Evolutionary conservation across 2,329 filamentous ascomycete species (phyloP).

Genomic region (Thielaviopsis musarum): DNA sequence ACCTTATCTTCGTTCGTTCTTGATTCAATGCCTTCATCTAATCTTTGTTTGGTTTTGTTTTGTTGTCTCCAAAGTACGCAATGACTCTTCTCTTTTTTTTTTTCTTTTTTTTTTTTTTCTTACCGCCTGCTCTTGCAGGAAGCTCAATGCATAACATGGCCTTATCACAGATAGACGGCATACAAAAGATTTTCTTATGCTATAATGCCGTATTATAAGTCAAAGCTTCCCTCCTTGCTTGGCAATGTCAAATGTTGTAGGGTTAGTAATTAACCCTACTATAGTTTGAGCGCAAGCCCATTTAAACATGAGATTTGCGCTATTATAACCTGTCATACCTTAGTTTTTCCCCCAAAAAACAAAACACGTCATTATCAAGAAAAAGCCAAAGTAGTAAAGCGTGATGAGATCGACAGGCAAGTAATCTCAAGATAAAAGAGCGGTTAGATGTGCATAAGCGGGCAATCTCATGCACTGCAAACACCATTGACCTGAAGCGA

Average conservation of each 20-base stretch:
- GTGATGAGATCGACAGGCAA: background rate
- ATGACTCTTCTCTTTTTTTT: background rate
- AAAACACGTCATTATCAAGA: no score
- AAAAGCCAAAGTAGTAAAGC: no score
- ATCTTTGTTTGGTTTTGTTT: background rate
- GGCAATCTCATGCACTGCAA: background rate
- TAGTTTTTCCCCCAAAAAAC: no score
- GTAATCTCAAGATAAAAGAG: background rate
- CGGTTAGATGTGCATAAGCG: background rate
- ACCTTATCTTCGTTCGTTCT: background rate
- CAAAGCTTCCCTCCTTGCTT: background rate
- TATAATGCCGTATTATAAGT: background rate
- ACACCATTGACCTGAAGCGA: background rate
- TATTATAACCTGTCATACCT: background rate
- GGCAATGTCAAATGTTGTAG: no score
- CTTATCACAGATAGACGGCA: background rate
- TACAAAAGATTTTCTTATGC: background rate
- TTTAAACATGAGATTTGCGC: background rate
- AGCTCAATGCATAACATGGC: background rate
- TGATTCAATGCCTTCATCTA: background rate
- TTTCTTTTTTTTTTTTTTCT: background rate
- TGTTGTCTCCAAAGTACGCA: background rate
- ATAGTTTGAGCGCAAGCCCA: background rate
- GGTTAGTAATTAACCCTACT: background rate
- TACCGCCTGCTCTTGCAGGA: background rate